Evolutionary conservation across 202 grass and related monocot genomes (phyloP).

Genomic region (Zizania palustris): DNA sequence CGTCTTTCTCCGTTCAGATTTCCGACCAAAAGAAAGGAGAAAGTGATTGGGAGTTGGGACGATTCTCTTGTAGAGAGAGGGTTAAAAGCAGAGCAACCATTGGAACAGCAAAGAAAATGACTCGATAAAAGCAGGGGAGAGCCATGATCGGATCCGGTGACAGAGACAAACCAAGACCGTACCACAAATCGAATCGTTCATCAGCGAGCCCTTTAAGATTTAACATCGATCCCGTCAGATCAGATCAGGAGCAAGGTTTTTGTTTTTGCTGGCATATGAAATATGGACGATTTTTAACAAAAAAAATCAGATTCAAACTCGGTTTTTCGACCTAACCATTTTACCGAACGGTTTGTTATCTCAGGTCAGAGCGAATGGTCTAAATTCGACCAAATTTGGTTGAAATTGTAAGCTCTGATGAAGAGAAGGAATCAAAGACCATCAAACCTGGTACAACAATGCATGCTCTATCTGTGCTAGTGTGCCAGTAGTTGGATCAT

Average conservation of each 20-base stretch:
- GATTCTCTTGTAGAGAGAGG: constrained; percentile 9
- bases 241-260: no score
- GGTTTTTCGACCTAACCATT: no score
- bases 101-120: constrained; percentile 18
- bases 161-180: background rate
- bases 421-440: background rate
- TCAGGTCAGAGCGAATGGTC: no score
- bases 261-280: no score
- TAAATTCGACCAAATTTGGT: no score
- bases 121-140: constrained; percentile 1
- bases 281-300: no score
- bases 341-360: no score
- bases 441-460: background rate
- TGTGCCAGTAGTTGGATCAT: no score
- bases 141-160: background rate
- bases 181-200: background rate
- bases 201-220: background rate
- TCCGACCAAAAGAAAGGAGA: constrained; percentile 20
- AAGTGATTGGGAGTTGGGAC: background rate
- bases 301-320: no score
- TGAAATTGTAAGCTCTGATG: no score
- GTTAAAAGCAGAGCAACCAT: background rate
- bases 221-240: background rate
- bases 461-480: no score
- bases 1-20: background rate